phyloP scores from a whole-genome alignment of 2,329 filamentous ascomycete genomes.

The Aureobasidium sp. region DNA sequence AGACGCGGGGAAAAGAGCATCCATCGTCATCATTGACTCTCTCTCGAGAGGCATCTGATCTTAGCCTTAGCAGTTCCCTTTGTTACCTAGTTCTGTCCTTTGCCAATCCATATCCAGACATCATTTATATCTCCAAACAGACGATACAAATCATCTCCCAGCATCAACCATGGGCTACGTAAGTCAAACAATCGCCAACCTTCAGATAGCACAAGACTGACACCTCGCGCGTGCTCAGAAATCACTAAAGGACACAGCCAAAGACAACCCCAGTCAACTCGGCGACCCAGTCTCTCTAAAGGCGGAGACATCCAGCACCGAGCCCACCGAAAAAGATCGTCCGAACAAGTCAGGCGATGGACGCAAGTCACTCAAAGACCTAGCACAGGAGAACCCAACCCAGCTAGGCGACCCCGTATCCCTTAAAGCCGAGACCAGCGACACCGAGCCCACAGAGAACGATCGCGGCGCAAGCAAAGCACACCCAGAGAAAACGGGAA shows the following conservation, averaged over 20 bases:
- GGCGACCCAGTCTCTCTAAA: conserved; percentile 30
- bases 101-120: background rate
- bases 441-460: conserved; percentile 26
- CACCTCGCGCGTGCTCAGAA: background rate
- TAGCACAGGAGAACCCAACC: conserved; percentile 22
- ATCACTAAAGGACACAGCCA: conserved; percentile 19
- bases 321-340: conserved; percentile 22
- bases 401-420: conserved; percentile 24
- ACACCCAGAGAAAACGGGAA: conserved; percentile 19
- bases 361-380: conserved; percentile 21
- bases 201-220: no score
- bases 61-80: background rate
- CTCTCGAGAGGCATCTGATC: background rate
- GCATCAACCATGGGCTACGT: background rate
- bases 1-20: background rate
- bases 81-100: background rate
- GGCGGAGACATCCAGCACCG: conserved; percentile 27
- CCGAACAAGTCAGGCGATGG: conserved; percentile 15
- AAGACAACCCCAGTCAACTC: conserved; percentile 26
- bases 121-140: background rate
- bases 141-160: background rate
- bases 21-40: background rate
- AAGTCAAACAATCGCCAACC: background rate
- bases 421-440: conserved; percentile 23
- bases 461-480: conserved; percentile 24